Evolutionary conservation across 208 protist genomes (phyloP).

Genomic region (Leishmania lainsoni): DNA sequence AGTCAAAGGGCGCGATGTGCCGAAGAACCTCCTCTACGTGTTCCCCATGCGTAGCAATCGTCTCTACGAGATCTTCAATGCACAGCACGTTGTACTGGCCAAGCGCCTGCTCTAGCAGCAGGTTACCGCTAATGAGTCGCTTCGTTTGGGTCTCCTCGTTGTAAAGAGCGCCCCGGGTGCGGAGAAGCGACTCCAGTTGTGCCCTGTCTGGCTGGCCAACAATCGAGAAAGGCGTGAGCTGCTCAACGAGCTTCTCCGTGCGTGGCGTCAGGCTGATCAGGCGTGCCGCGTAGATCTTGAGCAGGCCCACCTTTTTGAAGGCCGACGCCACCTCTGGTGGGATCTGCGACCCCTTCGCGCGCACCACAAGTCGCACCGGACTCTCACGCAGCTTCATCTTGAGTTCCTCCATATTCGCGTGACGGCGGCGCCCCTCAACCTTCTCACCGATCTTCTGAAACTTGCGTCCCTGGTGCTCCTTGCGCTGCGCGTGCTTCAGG

Average conservation of each 20-base stretch:
- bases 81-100: conserved; percentile 87
- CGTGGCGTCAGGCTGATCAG: conserved; percentile 59
- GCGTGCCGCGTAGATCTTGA: conserved; percentile 81
- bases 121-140: conserved; percentile 86
- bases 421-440: conserved; percentile 48
- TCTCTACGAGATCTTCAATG: conserved; percentile 88
- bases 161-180: conserved; percentile 80
- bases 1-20: conserved; percentile 86
- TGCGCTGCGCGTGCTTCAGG: conserved; percentile 82
- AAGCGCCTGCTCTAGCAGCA: conserved; percentile 85
- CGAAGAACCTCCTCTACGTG: conserved; percentile 71
- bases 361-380: conserved; percentile 72
- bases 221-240: conserved; percentile 81
- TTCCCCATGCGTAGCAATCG: conserved; percentile 60
- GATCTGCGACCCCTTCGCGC: conserved; percentile 80
- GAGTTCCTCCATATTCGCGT: conserved; percentile 36
- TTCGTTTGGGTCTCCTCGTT: conserved; percentile 73
- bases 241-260: conserved; percentile 72
- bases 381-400: conserved; percentile 45
- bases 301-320: conserved; percentile 64
- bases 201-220: conserved; percentile 70
- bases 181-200: conserved; percentile 83
- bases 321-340: conserved; percentile 72
- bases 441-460: conserved; percentile 89
- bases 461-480: conserved; percentile 58